Evolutionary conservation across 164 flowering plant genomes (phyloP).

Genomic region (Nymphaea thermarum): DNA sequence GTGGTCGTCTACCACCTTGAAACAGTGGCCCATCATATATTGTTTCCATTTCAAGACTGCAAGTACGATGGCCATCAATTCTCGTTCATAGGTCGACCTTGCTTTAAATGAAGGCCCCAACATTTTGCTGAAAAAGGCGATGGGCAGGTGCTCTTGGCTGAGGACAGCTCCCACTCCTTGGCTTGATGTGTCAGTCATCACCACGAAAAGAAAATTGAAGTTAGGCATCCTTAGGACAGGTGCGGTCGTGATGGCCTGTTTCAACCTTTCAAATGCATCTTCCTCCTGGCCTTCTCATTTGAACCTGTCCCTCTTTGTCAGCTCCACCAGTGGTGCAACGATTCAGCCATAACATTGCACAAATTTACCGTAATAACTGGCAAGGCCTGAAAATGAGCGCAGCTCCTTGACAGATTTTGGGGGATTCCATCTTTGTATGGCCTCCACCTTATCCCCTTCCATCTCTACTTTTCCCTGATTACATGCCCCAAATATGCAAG

Average conservation of each 20-base stretch:
- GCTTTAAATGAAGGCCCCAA: too few species aligned
- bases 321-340: background rate
- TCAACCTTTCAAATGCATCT: background rate
- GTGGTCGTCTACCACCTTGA: background rate
- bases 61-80: background rate
- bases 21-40: background rate
- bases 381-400: background rate
- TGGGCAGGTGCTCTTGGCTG: background rate
- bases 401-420: background rate
- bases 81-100: background rate
- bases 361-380: background rate
- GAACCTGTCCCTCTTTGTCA: background rate
- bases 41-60: conserved; percentile 1
- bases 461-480: background rate
- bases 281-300: background rate
- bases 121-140: background rate
- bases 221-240: background rate
- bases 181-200: background rate
- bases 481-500: background rate
- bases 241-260: background rate
- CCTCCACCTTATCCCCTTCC: background rate
- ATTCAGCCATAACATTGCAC: background rate
- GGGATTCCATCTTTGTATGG: background rate
- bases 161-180: conserved; percentile 3
- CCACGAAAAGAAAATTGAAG: background rate